Evolutionary conservation across 2,329 filamentous ascomycete species (phyloP).

Genomic region (Rasamsonia emersonii): DNA sequence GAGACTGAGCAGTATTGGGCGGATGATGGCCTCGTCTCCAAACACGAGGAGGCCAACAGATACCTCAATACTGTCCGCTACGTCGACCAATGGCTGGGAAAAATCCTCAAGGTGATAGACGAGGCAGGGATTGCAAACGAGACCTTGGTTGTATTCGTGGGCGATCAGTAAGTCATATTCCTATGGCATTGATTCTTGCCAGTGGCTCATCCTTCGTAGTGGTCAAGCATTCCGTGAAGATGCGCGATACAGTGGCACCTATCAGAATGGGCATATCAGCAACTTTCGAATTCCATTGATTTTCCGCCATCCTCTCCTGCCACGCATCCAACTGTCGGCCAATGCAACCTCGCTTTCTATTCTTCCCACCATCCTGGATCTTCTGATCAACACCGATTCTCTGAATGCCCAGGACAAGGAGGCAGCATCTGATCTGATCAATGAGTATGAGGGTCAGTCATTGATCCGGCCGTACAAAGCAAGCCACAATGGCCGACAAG

Average conservation of each 20-base stretch:
- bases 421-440: conserved; percentile 32
- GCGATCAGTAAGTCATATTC: conserved; percentile 27
- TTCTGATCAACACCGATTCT: conserved; percentile 34
- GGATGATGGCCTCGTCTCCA: conserved; percentile 11
- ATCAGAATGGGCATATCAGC: conserved; percentile 37
- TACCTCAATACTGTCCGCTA: conserved; percentile 37
- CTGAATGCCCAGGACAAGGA: conserved; percentile 23
- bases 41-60: conserved; percentile 29
- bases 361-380: conserved; percentile 39
- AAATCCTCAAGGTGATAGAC: conserved; percentile 33
- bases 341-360: conserved; percentile 37
- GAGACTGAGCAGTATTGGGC: conserved; percentile 19
- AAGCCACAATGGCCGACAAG: conserved; percentile 22
- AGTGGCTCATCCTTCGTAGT: conserved; percentile 10
- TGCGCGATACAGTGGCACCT: conserved; percentile 28
- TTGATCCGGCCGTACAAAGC: conserved; percentile 35
- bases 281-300: conserved; percentile 38
- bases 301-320: conserved; percentile 37
- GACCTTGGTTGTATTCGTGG: conserved; percentile 37
- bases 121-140: conserved; percentile 37
- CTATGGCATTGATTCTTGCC: neutral
- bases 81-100: conserved; percentile 31
- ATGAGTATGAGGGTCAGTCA: conserved; percentile 41
- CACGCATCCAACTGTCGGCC: conserved; percentile 31
- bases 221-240: conserved; percentile 38